Percentiles rank a stretch among this genome's conserved stretches.
Evolutionary conservation across 2,329 filamentous ascomycete species (phyloP).

Genomic region (Fusarium dlaminii): DNA sequence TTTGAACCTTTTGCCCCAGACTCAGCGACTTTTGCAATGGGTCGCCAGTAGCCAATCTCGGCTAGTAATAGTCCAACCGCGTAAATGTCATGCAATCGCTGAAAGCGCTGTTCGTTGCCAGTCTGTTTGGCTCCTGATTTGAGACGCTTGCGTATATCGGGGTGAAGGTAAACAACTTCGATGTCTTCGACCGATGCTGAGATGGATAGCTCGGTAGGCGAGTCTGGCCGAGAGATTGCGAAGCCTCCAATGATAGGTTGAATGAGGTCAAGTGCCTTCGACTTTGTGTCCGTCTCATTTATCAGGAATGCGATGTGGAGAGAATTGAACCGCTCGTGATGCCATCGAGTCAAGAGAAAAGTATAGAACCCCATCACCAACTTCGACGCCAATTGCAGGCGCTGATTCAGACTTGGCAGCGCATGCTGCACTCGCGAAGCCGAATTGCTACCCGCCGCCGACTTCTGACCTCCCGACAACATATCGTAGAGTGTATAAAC

Average conservation of each 20-base stretch:
- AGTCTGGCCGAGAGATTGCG: neutral
- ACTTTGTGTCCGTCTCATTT: neutral
- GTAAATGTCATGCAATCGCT: neutral
- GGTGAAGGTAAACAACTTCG: neutral
- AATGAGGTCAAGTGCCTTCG: neutral
- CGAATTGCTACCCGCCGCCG: neutral
- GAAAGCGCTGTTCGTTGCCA: neutral
- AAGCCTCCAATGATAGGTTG: neutral
- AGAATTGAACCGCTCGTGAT: conserved; percentile 2
- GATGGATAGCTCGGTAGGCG: neutral
- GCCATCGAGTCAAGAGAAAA: neutral
- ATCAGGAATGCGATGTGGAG: neutral
- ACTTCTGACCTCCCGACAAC: neutral
- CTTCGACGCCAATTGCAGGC: neutral
- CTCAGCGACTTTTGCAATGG: neutral
- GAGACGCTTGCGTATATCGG: neutral
- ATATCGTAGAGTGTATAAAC: neutral
- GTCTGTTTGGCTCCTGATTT: neutral
- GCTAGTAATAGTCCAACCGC: neutral
- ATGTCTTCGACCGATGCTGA: neutral
- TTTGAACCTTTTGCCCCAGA: neutral
- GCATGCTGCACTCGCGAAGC: neutral
- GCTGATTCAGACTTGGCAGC: neutral
- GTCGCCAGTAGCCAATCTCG: neutral
- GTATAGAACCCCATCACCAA: neutral